Evolutionary conservation across 257 asterid species (phyloP).

Genomic region (Ballota nigra): DNA sequence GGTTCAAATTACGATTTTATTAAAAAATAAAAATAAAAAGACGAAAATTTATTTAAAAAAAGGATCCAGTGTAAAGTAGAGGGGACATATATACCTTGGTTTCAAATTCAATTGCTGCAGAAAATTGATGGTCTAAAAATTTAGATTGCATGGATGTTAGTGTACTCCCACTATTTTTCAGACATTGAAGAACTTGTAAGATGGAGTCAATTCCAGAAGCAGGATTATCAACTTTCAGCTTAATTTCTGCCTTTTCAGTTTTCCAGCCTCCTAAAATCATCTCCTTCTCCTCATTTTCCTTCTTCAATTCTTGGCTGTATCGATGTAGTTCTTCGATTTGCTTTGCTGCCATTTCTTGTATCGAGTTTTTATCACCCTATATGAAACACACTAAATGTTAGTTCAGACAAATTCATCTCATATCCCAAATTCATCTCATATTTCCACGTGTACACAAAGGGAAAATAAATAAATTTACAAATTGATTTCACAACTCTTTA

Average conservation of each 20-base stretch:
- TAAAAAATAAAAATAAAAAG: no score
- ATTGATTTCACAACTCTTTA: no score
- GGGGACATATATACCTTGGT: conserved; percentile 3
- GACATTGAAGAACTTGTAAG: conserved; percentile 42
- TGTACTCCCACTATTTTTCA: conserved; percentile 25
- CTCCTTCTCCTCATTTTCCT: conserved; percentile 26
- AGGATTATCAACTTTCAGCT: conserved; percentile 38
- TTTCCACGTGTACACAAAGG: not conserved
- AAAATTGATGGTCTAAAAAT: not conserved
- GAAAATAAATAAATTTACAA: no score
- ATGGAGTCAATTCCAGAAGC: conserved; percentile 50
- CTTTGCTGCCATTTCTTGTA: conserved; percentile 40
- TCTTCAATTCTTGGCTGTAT: conserved; percentile 21
- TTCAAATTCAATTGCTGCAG: conserved; percentile 10
- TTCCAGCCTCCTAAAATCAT: not conserved
- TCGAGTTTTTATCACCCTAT: conserved; percentile 49
- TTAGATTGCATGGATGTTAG: not conserved
- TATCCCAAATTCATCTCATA: no score
- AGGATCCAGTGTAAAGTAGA: no score
- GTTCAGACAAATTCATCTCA: no score
- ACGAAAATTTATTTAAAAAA: no score
- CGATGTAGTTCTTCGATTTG: conserved; percentile 32
- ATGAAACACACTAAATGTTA: not conserved
- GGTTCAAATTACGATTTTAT: no score
- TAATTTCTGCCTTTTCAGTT: conserved; percentile 25